Percentiles rank a stretch among this genome's conserved stretches.
Evolutionary conservation across 1,284 basidiomycete species (phyloP).

Genomic region (Sporisorium exsertum): DNA sequence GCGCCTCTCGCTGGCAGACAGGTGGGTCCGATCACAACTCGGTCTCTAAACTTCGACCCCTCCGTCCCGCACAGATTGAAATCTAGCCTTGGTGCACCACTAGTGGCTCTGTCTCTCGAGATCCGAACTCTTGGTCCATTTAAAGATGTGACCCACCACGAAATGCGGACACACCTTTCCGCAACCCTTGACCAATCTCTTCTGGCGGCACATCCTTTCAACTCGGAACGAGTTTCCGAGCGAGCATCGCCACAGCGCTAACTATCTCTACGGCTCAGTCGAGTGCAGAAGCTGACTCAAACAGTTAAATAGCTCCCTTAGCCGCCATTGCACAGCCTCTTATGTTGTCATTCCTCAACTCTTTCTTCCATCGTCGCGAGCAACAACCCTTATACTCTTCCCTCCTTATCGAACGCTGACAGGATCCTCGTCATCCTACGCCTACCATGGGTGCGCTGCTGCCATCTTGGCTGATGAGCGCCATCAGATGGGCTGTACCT

Average conservation of each 20-base stretch:
- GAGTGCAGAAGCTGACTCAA: not conserved
- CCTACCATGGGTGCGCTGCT: not conserved
- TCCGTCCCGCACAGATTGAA: not conserved
- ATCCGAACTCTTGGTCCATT: not conserved
- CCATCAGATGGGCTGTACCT: conserved; percentile 23
- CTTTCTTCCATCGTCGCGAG: no score
- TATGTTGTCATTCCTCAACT: not conserved
- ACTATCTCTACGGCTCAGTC: not conserved
- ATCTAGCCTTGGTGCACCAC: not conserved
- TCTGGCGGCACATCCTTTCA: not conserved
- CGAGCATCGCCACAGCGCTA: no score
- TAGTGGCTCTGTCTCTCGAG: not conserved
- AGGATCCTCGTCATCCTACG: not conserved
- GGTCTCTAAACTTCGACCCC: not conserved
- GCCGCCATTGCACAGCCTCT: not conserved
- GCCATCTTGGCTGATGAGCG: not conserved
- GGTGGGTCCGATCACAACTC: not conserved
- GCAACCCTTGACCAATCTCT: not conserved
- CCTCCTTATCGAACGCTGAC: not conserved
- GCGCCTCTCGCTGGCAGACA: no score
- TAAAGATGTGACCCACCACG: no score
- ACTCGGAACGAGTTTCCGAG: no score
- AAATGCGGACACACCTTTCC: no score
- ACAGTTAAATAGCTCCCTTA: not conserved
- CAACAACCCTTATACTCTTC: no score